Evolutionary conservation across 805 yeast species (phyloP), one percentile per base, ranked within the genome.

Genomic region (Hagleromyces aurorensis): DNA sequence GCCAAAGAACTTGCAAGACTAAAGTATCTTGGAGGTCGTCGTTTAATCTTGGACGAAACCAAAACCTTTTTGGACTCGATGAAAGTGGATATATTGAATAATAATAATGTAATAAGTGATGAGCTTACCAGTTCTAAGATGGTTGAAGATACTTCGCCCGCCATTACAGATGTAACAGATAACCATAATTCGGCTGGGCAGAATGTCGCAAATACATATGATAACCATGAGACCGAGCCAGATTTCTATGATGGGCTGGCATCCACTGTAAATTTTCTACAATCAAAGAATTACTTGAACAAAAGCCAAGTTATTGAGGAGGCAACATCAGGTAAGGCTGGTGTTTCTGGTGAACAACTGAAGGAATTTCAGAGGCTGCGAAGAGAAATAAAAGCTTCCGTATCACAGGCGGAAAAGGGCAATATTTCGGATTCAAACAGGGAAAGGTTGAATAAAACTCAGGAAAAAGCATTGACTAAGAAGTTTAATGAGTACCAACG

Each of bases 41-140:
- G 47, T 6, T 16, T 64, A 14, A 54, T 62, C 1, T 49, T 67
- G 14, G 69, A 69, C 40, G 69, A 61, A 14, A 69, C 69, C 1
- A 50, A 52, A 1, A 33, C 36, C 11, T 54, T 55, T 30, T 36
- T 55, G 8, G 44, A 45, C 11, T 43, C 46, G 2, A 23, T 55
- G 10, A 36, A 41, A 20, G 14, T 28, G 2, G 35, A 33, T 13
- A 28, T 35, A 6, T 27, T 33, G 8, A 43, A 32, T 3, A 21
- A 24, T 18, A 21, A 23, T 7, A 13, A 23, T 11, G 29, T 21
- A 15, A n/a, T n/a, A n/a, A n/a, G n/a, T n/a, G n/a, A n/a, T n/a
- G n/a, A n/a, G n/a, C n/a, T n/a, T n/a, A n/a, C n/a, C n/a, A n/a
- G n/a, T n/a, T n/a, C n/a, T n/a, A n/a, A n/a, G n/a, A n/a, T n/a